Evolutionary conservation across 345 rosid genomes (phyloP).

Genomic region (Rhizophora mangle): DNA sequence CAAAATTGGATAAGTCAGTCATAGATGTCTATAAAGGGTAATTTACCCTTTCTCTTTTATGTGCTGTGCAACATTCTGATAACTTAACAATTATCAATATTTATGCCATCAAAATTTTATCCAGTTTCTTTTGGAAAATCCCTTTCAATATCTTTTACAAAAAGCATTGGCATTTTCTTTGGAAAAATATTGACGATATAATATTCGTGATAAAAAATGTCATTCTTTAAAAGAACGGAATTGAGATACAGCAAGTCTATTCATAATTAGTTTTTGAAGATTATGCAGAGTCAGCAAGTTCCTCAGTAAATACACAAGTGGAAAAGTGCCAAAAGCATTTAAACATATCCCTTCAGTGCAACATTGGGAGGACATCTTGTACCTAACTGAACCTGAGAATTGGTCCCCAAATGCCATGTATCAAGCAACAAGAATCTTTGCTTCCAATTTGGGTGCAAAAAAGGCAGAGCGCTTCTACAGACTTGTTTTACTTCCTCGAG

Average conservation of each 20-base stretch:
- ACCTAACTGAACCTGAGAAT: conserved; percentile 87
- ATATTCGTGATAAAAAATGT: background rate
- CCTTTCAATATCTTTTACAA: background rate
- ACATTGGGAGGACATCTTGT: conserved; percentile 81
- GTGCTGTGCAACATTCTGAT: too few relatives aligned
- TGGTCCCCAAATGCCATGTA: conserved; percentile 97
- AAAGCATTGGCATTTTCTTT: background rate
- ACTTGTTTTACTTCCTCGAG: conserved; percentile 83
- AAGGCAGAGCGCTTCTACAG: conserved; percentile 72
- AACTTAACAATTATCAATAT: too few relatives aligned
- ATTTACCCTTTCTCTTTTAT: background rate
- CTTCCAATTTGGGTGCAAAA: conserved; percentile 65
- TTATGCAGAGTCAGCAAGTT: conserved; percentile 68
- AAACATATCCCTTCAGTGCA: conserved; percentile 68
- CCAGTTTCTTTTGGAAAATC: background rate
- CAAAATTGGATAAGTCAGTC: conserved; percentile 62
- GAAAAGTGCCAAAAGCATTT: conserved; percentile 90
- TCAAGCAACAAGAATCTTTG: conserved; percentile 88
- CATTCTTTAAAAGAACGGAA: too few relatives aligned
- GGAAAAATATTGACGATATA: background rate
- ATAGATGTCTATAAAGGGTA: conserved; percentile 78
- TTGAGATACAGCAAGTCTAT: background rate
- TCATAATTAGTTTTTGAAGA: background rate
- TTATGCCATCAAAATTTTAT: too few relatives aligned
- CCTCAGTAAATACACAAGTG: conserved; percentile 72